Percentiles rank a stretch among this genome's conserved stretches.
Evolutionary conservation across 768 basidiomycete species (phyloP).

Genomic region (Lentinula raphanica): DNA sequence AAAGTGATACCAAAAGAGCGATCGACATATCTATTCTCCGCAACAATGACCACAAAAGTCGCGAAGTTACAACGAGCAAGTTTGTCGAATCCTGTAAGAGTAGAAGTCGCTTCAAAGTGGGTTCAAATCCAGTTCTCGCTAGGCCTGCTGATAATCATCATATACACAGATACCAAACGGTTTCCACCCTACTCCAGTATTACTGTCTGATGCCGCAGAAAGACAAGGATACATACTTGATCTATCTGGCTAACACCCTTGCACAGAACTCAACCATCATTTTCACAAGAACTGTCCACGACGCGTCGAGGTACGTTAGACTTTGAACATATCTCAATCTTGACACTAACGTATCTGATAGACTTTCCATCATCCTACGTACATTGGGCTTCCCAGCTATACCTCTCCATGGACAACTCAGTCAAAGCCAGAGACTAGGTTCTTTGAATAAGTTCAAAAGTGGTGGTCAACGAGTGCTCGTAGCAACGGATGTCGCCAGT

Average conservation of each 20-base stretch:
- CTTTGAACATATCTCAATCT: neutral
- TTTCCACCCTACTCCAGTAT: conserved; percentile 91
- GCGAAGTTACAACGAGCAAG: conserved; percentile 62
- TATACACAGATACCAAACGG: conserved; percentile 90
- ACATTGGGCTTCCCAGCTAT: conserved; percentile 92
- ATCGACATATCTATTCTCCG: conserved; percentile 62
- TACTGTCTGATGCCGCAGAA: conserved; percentile 90
- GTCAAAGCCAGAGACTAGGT: conserved; percentile 88
- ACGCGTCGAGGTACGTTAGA: conserved; percentile 65
- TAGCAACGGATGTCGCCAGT: conserved; percentile 95
- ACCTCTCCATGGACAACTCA: conserved; percentile 92
- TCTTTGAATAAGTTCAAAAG: conserved; percentile 94
- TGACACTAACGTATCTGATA: conserved; percentile 19
- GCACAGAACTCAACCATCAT: conserved; percentile 93
- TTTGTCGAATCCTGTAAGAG: conserved; percentile 53
- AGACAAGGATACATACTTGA: conserved; percentile 87
- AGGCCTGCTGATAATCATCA: conserved; percentile 7
- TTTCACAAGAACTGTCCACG: conserved; percentile 93
- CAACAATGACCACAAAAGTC: conserved; percentile 72
- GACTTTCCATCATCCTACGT: conserved; percentile 84
- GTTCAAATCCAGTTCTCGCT: conserved; percentile 16
- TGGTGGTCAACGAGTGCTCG: conserved; percentile 84
- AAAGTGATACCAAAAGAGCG: conserved; percentile 62
- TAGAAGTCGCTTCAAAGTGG: conserved; percentile 63
- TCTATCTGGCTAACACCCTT: conserved; percentile 84